Evolutionary conservation across 2,329 filamentous ascomycete species (phyloP).

Genomic region (Iodosphaeria phyllophila): DNA sequence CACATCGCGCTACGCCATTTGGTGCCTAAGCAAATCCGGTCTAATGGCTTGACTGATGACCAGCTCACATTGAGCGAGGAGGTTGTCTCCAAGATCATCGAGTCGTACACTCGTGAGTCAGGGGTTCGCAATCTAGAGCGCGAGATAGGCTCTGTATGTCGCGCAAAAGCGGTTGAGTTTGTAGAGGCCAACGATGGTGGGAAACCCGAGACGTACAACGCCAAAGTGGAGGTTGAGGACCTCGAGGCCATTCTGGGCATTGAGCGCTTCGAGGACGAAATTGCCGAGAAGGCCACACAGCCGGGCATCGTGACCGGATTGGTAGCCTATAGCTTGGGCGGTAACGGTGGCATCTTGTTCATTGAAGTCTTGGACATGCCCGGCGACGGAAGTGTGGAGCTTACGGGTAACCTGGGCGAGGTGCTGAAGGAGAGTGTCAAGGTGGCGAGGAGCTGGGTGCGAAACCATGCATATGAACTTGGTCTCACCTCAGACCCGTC

Average conservation of each 20-base stretch:
- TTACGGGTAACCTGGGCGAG: constrained; percentile 90
- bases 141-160: constrained; percentile 86
- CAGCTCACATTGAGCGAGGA: constrained; percentile 64
- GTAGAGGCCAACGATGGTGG: constrained; percentile 71
- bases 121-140: constrained; percentile 92
- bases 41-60: constrained; percentile 64
- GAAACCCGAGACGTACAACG: constrained; percentile 49
- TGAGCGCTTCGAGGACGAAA: constrained; percentile 87
- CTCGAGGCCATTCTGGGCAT: constrained; percentile 83
- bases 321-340: constrained; percentile 82
- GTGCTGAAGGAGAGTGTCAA: constrained; percentile 96
- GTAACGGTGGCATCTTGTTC: constrained; percentile 90
- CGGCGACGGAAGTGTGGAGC: constrained; percentile 74
- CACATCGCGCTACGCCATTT: constrained; percentile 86
- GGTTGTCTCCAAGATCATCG: constrained; percentile 88
- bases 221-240: constrained; percentile 57
- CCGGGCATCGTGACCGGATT: constrained; percentile 92
- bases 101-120: constrained; percentile 87
- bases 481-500: constrained; percentile 63
- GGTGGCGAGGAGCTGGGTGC: constrained; percentile 92
- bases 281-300: constrained; percentile 66
- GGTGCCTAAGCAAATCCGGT: constrained; percentile 87
- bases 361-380: constrained; percentile 98
- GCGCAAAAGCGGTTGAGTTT: constrained; percentile 86
- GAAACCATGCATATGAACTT: constrained; percentile 82